Base-by-base conservation (phyloP, 306 rosid genomes). In the Trifolium pratense region DNA sequence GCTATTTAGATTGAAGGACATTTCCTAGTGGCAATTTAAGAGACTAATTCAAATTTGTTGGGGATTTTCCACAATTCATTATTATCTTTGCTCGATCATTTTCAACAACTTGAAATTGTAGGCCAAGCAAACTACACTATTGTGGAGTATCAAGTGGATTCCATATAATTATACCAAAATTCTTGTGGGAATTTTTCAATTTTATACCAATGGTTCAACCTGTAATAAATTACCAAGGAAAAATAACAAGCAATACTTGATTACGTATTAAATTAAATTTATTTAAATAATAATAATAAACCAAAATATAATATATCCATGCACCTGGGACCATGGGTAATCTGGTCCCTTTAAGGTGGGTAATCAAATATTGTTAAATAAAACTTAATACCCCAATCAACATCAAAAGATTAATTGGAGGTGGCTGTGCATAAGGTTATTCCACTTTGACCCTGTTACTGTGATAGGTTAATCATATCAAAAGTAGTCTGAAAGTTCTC, bases 331-430 rank as follows among this genome's bases (percentile, higher is more conserved):
- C 21, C 56, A 16, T 49, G 56, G 10, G 17, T n/a, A n/a, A 49
- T n/a, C 11, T 7, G 1, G 21, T 48, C 76, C 82, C 3, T 36
- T 20, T 39, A 78, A 68, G 48, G 73, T 82, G 85, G 73, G 26
- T 63, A 73, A 25, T 68, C 29, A 20, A 20, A 42, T 58, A n/a
- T 72, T 23, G 31, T 37, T 20, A 18, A 36, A 36, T 36, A 36
- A 55, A 55, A 52, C 13, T 16, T 37, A 51, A 40, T 61, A 16
- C 53, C 1, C 68, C 76, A 73, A 69, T 52, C 60, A 67, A 39
- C 49, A 43, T 34, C 55, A 70, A 56, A 75, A 56, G 64, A 26
- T 13, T 6, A 26, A 70, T 70, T 18, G 39, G 25, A 55, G 56
- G 21, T 10, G 37, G 16, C 36, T 16, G 32, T 25, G 51, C n/a